A percentile compares a stretch with the other conserved stretches of the same genome.
phyloP scores from a whole-genome alignment of 2,329 filamentous ascomycete genomes.

The Meredithiella fracta region DNA sequence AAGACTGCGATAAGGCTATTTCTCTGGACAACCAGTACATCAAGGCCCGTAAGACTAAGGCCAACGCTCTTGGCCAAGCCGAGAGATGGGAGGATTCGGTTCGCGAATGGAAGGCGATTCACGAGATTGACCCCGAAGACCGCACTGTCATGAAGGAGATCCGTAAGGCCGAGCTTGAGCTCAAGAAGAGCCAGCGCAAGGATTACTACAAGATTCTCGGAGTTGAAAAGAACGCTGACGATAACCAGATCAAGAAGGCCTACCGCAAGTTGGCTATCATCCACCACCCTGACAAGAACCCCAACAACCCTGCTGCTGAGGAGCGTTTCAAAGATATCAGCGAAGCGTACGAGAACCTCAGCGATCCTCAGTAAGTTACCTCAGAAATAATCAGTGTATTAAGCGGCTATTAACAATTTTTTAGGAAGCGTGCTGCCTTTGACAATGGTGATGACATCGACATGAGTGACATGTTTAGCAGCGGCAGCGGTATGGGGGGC shows the following conservation, averaged over 20 bases:
- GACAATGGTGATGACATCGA: slow-evolving; percentile 88
- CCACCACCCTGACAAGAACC: slow-evolving; percentile 96
- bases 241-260: slow-evolving; percentile 83
- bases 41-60: slow-evolving; percentile 87
- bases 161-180: slow-evolving; percentile 75
- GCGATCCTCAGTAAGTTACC: slow-evolving; percentile 66
- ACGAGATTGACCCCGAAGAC: slow-evolving; percentile 71
- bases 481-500: slow-evolving; percentile 36
- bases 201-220: slow-evolving; percentile 98
- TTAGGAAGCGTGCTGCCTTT: slow-evolving; percentile 71
- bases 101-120: slow-evolving; percentile 71
- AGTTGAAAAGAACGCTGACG: slow-evolving; percentile 68
- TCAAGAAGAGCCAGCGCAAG: slow-evolving; percentile 95
- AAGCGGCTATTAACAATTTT: slow-evolving; percentile 17
- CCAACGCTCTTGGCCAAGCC: slow-evolving; percentile 69
- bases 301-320: slow-evolving; percentile 65
- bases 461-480: slow-evolving; percentile 68
- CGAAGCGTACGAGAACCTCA: slow-evolving; percentile 91
- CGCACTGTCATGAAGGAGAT: slow-evolving; percentile 68
- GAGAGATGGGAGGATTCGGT: slow-evolving; percentile 88
- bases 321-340: slow-evolving; percentile 95
- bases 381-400: neutral
- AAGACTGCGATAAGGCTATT: slow-evolving; percentile 73
- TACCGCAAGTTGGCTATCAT: slow-evolving; percentile 90
- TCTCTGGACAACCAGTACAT: slow-evolving; percentile 67